Evolutionary conservation across 2,329 filamentous ascomycete species (phyloP), one percentile per base, ranked within the genome.

Genomic region (Neopestalotiopsis sp.): DNA sequence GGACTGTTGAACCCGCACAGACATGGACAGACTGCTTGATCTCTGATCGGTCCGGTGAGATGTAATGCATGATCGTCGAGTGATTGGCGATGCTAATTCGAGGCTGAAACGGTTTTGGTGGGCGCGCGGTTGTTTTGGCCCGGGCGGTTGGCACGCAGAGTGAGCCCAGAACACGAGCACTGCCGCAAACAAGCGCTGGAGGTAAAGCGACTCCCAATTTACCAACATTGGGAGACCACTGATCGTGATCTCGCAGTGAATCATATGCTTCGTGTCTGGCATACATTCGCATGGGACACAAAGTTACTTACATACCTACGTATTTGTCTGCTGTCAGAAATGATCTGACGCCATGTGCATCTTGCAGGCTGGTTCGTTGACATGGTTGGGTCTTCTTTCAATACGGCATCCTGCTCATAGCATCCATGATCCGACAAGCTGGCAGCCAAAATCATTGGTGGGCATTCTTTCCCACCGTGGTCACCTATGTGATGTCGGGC

Each of bases 81-180:
- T 49, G 52, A 60, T 68, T 68, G 70, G 70, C 65, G 66, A 69
- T 65, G 69, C 49, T 61, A 65, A 69, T 65, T 69, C 71, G 71
- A 73, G 67, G 72, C 69, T 73, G 72, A 74, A 75, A 72, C 71
- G 13, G 72, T 74, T 74, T 74, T 68, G 72, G 69, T 30, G 30
- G 28, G n/a, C 63, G 42, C 45, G 62, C 62, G 62, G 34, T 45
- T 52, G 62, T 52, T 65, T 63, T 52, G 42, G n/a, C 42, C 62
- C 38, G 20, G 42, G n/a, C 42, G 17, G 24, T 20, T 40, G 40
- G 62, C 40, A 24, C 17, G n/a, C 34, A 20, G 52, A 57, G 42
- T 34, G 38, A 42, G 24, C 14, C 62, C 62, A 45, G 38, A 20
- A 42, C 32, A 13, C 32, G 32, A 42, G 32, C 60, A 30, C n/a